Percentiles rank a stretch among this genome's conserved stretches.
Conservation (phyloP, 179 eudicot species). For the Sideroxylon spinosum region DNA sequence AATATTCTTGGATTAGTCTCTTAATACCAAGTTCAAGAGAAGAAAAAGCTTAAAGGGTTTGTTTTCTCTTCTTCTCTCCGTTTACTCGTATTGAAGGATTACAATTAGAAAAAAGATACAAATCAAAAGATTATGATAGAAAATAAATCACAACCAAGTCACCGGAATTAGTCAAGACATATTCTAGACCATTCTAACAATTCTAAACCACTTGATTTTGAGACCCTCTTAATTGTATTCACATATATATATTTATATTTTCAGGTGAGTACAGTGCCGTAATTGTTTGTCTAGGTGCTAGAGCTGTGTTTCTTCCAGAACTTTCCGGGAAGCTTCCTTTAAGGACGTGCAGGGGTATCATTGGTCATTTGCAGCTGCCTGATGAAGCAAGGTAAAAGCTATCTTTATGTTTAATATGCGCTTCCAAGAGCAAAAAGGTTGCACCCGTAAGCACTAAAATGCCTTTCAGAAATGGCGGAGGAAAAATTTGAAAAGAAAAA, state of each 20-base stretch:
- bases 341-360: slow-evolving; percentile 89
- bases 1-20: no score
- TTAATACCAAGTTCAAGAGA: no score
- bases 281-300: slow-evolving; percentile 83
- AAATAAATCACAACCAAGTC: no score
- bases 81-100: no score
- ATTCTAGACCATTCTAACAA: no score
- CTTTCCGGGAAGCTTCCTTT: slow-evolving; percentile 78
- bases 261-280: slow-evolving; percentile 76
- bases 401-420: not conserved
- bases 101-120: no score
- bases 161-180: no score
- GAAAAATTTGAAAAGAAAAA: not conserved
- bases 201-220: not conserved
- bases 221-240: not conserved
- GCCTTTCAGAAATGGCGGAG: not conserved
- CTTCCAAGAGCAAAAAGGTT: not conserved
- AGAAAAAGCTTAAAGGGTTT: no score
- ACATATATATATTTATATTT: not conserved
- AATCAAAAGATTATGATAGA: no score
- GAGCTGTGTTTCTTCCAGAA: slow-evolving; percentile 71
- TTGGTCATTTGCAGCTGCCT: slow-evolving; percentile 63
- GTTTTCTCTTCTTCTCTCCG: no score
- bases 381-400: slow-evolving; percentile 49
- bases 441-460: not conserved